Base-by-base conservation (phyloP, 2,329 filamentous ascomycete genomes). In the Rachicladosporium sp. region DNA sequence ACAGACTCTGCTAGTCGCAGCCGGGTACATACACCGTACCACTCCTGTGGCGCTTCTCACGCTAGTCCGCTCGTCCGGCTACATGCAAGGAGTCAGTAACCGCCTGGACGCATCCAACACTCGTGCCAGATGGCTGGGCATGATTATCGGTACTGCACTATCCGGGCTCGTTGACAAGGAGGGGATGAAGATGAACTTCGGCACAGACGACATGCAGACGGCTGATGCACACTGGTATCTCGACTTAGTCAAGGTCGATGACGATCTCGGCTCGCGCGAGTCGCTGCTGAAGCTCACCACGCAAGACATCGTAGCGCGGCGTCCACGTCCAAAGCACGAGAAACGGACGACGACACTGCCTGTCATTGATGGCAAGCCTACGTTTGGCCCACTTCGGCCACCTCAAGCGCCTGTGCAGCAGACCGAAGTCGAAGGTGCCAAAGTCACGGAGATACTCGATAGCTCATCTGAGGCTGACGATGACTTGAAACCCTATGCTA, bases 71-170 rank as follows among this genome's bases (percentile, higher is more conserved):
- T 85, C 85, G 2, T 74, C 79, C n/a, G 56, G 70, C 1, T 93
- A 93, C 53, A 68, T 94, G 36, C 79, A 74, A 46, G 73, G 80
- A 5, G 78, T 95, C 29, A 95, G 91, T 1, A 94, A 93, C 56
- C 76, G 88, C 13, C 74, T 98, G 5, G 76, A 78, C 9, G 74
- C 86, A 10, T 80, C 86, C 3, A 87, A 91, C 31, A 67, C 68
- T 5, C 73, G 79, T 47, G 79, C 83, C 10, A 76, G 87, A 11
- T 84, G 93, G 49, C 69, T 98, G 1, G 91, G 91, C 0, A 93
- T 98, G 77, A 69, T 83, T 2, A 78, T 94, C 27, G 91, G 85
- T 4, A 86, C 86, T 48, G 76, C 80, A 1, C 65, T 81, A 3
- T 80, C 76, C 0, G 64, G 65, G 34, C 61, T 94, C 36, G 66